phyloP scores from a whole-genome alignment of 2,329 filamentous ascomycete species.

The Cadophora malorum region DNA sequence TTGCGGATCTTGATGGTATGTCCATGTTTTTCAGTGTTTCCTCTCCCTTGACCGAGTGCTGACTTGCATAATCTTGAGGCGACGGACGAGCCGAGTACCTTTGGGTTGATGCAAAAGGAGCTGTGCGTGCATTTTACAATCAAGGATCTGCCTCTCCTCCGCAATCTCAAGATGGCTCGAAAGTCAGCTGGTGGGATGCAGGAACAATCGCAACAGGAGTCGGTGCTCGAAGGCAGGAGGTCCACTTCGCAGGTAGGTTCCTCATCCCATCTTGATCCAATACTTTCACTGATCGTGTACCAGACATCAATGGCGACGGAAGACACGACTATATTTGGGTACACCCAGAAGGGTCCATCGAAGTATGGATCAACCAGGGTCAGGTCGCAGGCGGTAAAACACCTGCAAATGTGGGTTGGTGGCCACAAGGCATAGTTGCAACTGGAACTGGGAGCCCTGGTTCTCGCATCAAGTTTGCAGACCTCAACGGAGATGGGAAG shows the following conservation, averaged over 20 bases:
- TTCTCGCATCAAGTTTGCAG: neutral
- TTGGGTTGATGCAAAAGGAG: conserved; percentile 16
- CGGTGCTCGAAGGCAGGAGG: conserved; percentile 8
- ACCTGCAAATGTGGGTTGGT: conserved; percentile 8
- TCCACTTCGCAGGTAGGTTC: conserved; percentile 25
- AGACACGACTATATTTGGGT: conserved; percentile 21
- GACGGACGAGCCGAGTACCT: conserved; percentile 28
- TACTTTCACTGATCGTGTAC: neutral
- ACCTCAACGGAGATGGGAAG: conserved; percentile 19
- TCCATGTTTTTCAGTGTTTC: neutral
- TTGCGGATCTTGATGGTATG: conserved; percentile 28
- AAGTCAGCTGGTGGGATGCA: conserved; percentile 1
- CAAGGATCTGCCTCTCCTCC: neutral
- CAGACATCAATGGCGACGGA: conserved; percentile 29
- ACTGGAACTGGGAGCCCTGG: neutral
- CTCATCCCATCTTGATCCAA: neutral
- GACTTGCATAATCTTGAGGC: neutral
- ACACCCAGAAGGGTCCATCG: conserved; percentile 11
- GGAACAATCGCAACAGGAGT: conserved; percentile 25
- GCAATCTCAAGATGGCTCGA: neutral
- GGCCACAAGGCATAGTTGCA: neutral
- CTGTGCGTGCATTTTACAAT: conserved; percentile 22
- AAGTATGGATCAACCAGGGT: conserved; percentile 20
- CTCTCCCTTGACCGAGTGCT: neutral
- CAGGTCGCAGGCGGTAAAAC: conserved; percentile 9